These are phyloP conservation scores for Sclerotinia borealis DNA, from an alignment of 2,329 filamentous ascomycete species.

Conservation along the genomic window DNA sequence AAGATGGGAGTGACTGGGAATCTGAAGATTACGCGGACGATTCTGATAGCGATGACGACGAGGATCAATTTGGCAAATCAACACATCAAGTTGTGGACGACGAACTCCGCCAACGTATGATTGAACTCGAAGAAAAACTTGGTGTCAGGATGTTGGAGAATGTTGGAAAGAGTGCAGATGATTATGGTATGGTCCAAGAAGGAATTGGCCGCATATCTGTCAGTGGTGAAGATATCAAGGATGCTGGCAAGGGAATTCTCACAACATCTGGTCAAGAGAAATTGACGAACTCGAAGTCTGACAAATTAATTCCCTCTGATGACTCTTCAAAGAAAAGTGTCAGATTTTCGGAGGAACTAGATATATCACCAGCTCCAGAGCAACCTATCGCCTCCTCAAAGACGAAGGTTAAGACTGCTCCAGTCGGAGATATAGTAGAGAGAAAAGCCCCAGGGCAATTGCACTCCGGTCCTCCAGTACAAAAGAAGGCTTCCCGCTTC, in stretches of 20 bases:
- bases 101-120: constrained; percentile 71
- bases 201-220: constrained; percentile 54
- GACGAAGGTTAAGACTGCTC: constrained; percentile 24
- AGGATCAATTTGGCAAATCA: constrained; percentile 70
- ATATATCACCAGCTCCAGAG: constrained; percentile 52
- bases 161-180: constrained; percentile 42
- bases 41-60: constrained; percentile 48
- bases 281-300: not conserved
- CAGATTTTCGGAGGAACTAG: constrained; percentile 69
- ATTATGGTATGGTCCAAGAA: constrained; percentile 38
- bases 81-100: constrained; percentile 64
- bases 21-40: constrained; percentile 46
- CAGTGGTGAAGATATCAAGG: constrained; percentile 25
- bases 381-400: constrained; percentile 20
- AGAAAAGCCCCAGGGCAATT: constrained; percentile 23
- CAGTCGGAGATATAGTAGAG: constrained; percentile 44
- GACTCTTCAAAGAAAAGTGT: constrained; percentile 57
- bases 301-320: not conserved
- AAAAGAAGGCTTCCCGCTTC: constrained; percentile 39
- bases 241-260: not conserved
- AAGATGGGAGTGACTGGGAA: constrained; percentile 58
- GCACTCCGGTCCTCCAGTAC: constrained; percentile 20
- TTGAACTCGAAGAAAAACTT: constrained; percentile 73
- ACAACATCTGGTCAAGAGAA: not conserved
- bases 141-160: constrained; percentile 51